Evolutionary conservation across 2,329 filamentous ascomycete genomes (phyloP), one percentile per base, ranked within the genome.

Genomic region (Alternaria postmessia): DNA sequence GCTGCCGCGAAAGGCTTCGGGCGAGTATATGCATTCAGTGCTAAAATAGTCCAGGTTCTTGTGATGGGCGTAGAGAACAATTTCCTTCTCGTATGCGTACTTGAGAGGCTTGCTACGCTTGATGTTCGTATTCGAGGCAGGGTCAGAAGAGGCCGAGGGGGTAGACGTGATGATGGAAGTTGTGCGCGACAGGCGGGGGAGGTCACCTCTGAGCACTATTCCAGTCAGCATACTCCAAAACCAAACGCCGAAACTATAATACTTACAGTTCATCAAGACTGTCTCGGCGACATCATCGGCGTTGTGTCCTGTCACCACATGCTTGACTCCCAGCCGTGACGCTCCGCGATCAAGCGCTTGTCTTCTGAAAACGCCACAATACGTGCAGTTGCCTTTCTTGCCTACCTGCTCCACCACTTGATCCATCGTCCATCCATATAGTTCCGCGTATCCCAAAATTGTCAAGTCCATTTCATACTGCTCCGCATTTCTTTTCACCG

Each of bases 341-440:
- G 95, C 93, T 18, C 95, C 95, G 8, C 95, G 88, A 77, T 99
- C 95, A 34, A 99, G 84, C 2, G 95, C 95, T 81, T 99, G 95
- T 59, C 96, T 87, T 54, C 95, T 86, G 76, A 99, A 99, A 18
- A 99, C 95, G 14, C 95, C 95, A 74, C 95, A 99, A 75, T 99
- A 99, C 30, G 96, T 99, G 85, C 95, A 99, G 79, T 99, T 99
- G 30, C 94, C 94, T 79, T 97, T 98, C 82, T 97, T 98, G 14
- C 95, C 95, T 51, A 99, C 91, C 48, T 94, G 92, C 72, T 94
- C 91, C 4, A 99, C 96, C 9, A 99, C 95, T 75, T 98, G 93
- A 74, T 99, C 95, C 95, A 99, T 99, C 1, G 94, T 97, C 95
- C 95, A 99, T 8, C 94, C 95, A 77, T 99, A 99, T 9, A 99